Evolutionary conservation across 2,329 filamentous ascomycete genomes (phyloP).

Genomic region (Penicillium thymicola): DNA sequence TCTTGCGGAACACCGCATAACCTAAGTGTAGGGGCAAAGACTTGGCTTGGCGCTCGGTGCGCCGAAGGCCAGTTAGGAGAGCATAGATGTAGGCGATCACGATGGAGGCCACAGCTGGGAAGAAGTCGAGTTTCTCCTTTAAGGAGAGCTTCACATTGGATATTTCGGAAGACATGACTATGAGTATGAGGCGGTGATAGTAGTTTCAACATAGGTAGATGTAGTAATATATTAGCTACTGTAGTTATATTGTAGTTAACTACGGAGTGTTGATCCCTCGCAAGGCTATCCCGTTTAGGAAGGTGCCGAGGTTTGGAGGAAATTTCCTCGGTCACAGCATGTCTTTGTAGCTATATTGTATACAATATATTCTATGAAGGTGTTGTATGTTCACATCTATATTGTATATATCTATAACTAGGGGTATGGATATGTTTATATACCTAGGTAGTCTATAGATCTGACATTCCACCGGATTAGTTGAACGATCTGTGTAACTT

Average conservation of each 20-base stretch:
- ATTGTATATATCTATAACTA: neutral
- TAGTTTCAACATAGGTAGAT: no score
- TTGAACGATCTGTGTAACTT: neutral
- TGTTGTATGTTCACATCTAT: neutral
- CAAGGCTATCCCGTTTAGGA: slow-evolving; percentile 17
- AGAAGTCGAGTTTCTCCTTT: slow-evolving; percentile 31
- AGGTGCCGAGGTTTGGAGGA: neutral
- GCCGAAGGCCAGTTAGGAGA: slow-evolving; percentile 28
- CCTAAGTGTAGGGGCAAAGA: slow-evolving; percentile 34
- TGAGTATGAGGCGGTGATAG: neutral
- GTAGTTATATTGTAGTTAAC: no score
- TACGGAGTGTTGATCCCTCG: slow-evolving; percentile 6
- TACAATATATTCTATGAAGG: neutral
- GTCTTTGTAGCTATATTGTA: neutral
- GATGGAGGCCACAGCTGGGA: slow-evolving; percentile 33
- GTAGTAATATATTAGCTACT: no score
- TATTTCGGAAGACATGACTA: slow-evolving; percentile 18
- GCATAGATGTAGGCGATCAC: slow-evolving; percentile 27
- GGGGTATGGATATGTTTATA: neutral
- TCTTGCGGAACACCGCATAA: slow-evolving; percentile 35
- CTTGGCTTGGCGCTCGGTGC: slow-evolving; percentile 29
- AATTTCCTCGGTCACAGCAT: neutral
- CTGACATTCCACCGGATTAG: neutral
- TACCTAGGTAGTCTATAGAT: neutral
- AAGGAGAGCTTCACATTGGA: slow-evolving; percentile 25